Percentiles rank a stretch among this genome's conserved stretches.
These are phyloP conservation scores for Falciphora oryzae DNA, from an alignment of 2,329 filamentous ascomycete species.

Conservation along the genomic window DNA sequence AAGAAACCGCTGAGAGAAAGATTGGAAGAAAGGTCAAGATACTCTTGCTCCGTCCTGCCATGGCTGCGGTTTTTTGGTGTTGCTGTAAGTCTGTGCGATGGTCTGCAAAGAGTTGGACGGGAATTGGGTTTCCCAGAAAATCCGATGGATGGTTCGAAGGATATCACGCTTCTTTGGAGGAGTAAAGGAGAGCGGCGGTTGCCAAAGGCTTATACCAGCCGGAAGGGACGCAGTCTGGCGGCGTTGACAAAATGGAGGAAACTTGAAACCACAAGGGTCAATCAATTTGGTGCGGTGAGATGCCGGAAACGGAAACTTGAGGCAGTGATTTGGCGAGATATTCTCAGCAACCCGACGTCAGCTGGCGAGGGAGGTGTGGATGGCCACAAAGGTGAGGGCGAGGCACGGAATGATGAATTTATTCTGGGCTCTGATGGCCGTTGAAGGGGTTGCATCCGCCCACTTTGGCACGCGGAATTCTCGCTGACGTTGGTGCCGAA, in stretches of 20 bases:
- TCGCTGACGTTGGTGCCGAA: not conserved
- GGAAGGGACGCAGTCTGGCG: not conserved
- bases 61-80: not conserved
- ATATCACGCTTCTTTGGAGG: not conserved
- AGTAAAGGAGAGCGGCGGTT: not conserved
- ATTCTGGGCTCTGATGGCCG: not conserved
- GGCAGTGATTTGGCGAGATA: not conserved
- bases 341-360: not conserved
- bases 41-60: slow-evolving; percentile 1
- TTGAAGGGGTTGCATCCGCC: not conserved
- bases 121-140: not conserved
- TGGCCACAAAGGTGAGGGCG: not conserved
- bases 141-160: not conserved
- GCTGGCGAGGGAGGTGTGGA: no score
- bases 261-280: not conserved
- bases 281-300: not conserved
- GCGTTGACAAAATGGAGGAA: not conserved
- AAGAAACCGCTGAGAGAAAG: slow-evolving; percentile 12
- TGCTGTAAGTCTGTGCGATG: not conserved
- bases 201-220: not conserved
- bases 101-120: not conserved
- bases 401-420: not conserved
- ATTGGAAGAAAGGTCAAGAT: slow-evolving; percentile 11
- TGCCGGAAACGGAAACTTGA: not conserved
- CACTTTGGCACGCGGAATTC: not conserved